Evolutionary conservation across 2,329 filamentous ascomycete genomes (phyloP), one percentile per base, ranked within the genome.

Genomic region (Emericellopsis atlantica): DNA sequence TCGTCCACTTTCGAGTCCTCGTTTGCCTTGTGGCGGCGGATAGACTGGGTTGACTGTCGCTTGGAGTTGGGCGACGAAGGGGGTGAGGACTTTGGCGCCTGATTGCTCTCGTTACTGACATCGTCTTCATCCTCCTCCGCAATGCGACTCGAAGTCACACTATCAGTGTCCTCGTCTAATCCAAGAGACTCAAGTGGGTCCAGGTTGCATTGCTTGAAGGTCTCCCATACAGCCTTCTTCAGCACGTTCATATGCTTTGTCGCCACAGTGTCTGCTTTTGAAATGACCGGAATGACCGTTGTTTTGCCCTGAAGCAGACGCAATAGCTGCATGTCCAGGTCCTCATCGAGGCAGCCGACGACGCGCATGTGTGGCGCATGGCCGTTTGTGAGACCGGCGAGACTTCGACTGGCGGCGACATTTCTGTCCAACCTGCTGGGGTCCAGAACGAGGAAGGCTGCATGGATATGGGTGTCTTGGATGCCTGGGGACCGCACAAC

Each of bases 261-360:
- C n/a, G 92, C 96, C 51, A 96, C 84, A 12, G 89, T 95, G 58
- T 98, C 92, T 32, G 92, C 90, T 64, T 98, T 98, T 56, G 88
- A 84, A 54, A 98, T 90, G 44, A 98, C 81, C 0, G 92, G 92
- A 37, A 98, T 86, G 44, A 96, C 87, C 0, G 87, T 94, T 0
- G 92, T 96, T 70, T 95, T 95, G 52, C 85, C 84, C 58, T 94
- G 81, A 23, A 98, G 74, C 14, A 83, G 84, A 37, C 84, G 84
- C 52, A 98, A 71, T 43, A 95, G 84, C 55, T 95, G 88, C 21
- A 98, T 66, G 55, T 98, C 92, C 9, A 98, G 73, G 49, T 87
- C 84, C 48, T 94, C 83, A 51, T 96, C 89, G 12, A 96, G 69
- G 18, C 80, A 78, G 23, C 84, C 84, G 36, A 81, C 56, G 26